Conservation (phyloP, 805 yeast species). For the Candida pseudofarinosa region DNA sequence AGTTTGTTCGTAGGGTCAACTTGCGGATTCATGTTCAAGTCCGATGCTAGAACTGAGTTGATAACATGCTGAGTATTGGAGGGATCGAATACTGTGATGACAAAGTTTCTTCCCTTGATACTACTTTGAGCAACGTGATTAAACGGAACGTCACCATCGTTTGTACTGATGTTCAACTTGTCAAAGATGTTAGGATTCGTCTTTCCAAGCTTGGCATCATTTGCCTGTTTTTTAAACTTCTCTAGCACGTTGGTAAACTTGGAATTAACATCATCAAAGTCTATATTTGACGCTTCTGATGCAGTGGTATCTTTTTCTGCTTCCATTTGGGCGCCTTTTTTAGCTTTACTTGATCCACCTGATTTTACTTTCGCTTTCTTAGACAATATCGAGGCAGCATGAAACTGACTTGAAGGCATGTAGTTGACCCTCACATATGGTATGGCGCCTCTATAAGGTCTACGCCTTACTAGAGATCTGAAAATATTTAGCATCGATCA, state of each 20-base stretch:
- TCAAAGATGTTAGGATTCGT: constrained; percentile 67
- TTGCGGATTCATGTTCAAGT: constrained; percentile 77
- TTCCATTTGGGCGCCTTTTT: constrained; percentile 8
- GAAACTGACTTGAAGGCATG: constrained; percentile 5
- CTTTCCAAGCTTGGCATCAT: constrained; percentile 65
- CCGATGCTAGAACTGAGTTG: constrained; percentile 64
- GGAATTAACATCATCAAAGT: constrained; percentile 34
- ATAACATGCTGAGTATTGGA: constrained; percentile 62
- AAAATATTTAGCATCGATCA: constrained; percentile 1
- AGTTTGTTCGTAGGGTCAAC: constrained; percentile 69
- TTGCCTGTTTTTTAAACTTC: constrained; percentile 50
- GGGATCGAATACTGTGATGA: constrained; percentile 88
- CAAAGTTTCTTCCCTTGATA: constrained; percentile 61
- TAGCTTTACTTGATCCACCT: constrained; percentile 8
- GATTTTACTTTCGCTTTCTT: constrained; percentile 9
- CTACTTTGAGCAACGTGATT: constrained; percentile 69
- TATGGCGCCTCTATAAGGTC: background rate
- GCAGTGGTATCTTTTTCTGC: constrained; percentile 10
- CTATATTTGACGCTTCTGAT: constrained; percentile 17
- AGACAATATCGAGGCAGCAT: constrained; percentile 5
- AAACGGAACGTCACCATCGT: constrained; percentile 45
- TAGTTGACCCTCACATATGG: background rate
- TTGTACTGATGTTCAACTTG: constrained; percentile 47
- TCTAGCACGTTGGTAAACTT: constrained; percentile 49
- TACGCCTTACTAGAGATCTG: background rate